phyloP scores from a whole-genome alignment of 768 basidiomycete genomes.

The Leccinum obscurum region DNA sequence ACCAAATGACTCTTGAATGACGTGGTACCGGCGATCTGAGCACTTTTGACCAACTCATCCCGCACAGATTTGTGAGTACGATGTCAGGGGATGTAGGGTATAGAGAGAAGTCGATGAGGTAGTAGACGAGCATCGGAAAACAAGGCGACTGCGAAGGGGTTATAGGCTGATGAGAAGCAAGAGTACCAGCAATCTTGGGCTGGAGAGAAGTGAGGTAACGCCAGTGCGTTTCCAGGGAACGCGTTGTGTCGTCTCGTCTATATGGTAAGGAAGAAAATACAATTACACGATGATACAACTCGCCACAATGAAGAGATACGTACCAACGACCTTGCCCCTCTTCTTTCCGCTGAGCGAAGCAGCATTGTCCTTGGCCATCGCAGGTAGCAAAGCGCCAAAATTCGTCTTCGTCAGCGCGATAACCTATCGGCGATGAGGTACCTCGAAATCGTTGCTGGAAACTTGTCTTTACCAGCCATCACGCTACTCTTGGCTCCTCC shows the following conservation, averaged over 20 bases:
- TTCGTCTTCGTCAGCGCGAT: slow-evolving; percentile 54
- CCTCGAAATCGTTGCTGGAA: slow-evolving; percentile 23
- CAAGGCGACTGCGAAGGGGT: slow-evolving; percentile 65
- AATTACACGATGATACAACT: slow-evolving; percentile 1
- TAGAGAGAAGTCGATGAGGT: slow-evolving; percentile 75
- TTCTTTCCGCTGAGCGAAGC: slow-evolving; percentile 48
- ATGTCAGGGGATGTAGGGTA: slow-evolving; percentile 62
- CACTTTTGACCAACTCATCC: slow-evolving; percentile 82
- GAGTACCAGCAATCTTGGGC: slow-evolving; percentile 78
- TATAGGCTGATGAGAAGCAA: slow-evolving; percentile 60
- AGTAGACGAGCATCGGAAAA: slow-evolving; percentile 66
- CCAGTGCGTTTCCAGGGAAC: slow-evolving; percentile 82
- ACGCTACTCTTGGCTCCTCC: slow-evolving; percentile 24
- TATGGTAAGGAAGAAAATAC: not conserved
- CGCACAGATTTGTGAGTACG: slow-evolving; percentile 67
- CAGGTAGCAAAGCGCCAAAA: slow-evolving; percentile 48
- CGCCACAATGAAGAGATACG: slow-evolving; percentile 30
- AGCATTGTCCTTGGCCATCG: slow-evolving; percentile 55
- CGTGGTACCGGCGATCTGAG: slow-evolving; percentile 94
- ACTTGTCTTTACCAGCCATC: slow-evolving; percentile 26
- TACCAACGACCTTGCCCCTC: slow-evolving; percentile 30
- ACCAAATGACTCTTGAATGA: slow-evolving; percentile 91
- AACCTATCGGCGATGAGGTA: slow-evolving; percentile 37
- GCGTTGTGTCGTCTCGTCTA: slow-evolving; percentile 54
- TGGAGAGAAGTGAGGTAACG: slow-evolving; percentile 88